A percentile compares a stretch with the other conserved stretches of the same genome.
Evolutionary conservation across 148 eudicot species (phyloP).

Genomic region (Chenopodium berlandieri): DNA sequence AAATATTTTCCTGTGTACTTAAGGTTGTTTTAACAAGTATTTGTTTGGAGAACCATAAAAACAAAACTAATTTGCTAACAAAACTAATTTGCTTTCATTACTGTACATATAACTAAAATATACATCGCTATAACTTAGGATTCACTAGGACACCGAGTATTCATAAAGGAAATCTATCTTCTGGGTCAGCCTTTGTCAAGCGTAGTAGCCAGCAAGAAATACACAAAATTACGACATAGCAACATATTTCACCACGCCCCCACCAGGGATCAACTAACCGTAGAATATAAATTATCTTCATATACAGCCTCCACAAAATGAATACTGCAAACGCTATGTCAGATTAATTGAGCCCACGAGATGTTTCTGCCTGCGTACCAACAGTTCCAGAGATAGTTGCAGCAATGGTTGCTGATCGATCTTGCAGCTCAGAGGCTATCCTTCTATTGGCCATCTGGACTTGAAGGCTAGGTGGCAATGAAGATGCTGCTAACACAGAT

Average conservation of each 20-base stretch:
- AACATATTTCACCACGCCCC: not conserved
- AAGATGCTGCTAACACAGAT: slow-evolving; percentile 8
- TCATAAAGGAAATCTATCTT: too few relatives aligned
- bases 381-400: not conserved
- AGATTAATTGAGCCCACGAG: slow-evolving; percentile 18
- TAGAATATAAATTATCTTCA: not conserved
- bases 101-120: not conserved
- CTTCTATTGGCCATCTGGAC: slow-evolving; percentile 24
- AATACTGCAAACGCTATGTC: not conserved
- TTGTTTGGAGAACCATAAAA: too few relatives aligned
- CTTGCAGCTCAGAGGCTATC: slow-evolving; percentile 15
- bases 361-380: slow-evolving; percentile 3
- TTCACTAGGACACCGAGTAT: not conserved
- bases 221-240: not conserved
- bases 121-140: not conserved
- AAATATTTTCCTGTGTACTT: too few relatives aligned
- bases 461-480: not conserved
- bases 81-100: too few relatives aligned
- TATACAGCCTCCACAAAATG: not conserved
- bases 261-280: not conserved
- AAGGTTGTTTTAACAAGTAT: too few relatives aligned
- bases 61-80: too few relatives aligned
- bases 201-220: not conserved
- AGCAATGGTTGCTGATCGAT: slow-evolving; percentile 2
- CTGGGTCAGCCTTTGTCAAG: not conserved